Percentiles rank a stretch among this genome's conserved stretches.
These are phyloP conservation scores for Leucocoprinus sp. DNA, from an alignment of 768 basidiomycete species.

Conservation along the genomic window DNA sequence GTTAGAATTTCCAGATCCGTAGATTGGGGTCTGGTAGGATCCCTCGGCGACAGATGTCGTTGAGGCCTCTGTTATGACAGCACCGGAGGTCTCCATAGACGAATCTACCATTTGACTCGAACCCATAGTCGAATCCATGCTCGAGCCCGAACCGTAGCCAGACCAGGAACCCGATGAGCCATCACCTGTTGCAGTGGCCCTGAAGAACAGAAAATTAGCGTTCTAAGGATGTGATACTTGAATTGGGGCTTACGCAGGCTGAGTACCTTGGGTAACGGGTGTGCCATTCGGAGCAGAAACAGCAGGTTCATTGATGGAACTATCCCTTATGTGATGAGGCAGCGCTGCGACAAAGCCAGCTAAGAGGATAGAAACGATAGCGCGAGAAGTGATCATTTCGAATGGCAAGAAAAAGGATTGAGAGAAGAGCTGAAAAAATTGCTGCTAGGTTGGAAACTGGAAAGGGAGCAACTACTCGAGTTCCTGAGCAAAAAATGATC, in stretches of 20 bases:
- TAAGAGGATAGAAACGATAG: conserved; percentile 47
- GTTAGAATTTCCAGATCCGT: conserved; percentile 56
- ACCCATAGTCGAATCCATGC: conserved; percentile 5
- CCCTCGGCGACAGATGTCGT: conserved; percentile 15
- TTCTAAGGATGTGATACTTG: not conserved
- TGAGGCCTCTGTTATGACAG: conserved; percentile 1
- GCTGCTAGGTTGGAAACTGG: conserved; percentile 36
- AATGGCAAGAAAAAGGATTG: conserved; percentile 34
- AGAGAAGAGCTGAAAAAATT: conserved; percentile 28
- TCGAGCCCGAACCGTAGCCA: not conserved
- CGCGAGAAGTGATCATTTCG: conserved; percentile 56
- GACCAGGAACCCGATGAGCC: not conserved
- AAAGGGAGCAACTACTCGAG: conserved; percentile 41
- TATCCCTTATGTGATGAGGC: conserved; percentile 35
- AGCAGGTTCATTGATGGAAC: conserved; percentile 28
- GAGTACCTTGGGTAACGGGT: conserved; percentile 31
- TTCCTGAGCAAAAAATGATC: conserved; percentile 66
- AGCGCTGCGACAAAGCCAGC: conserved; percentile 43
- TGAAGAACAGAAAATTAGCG: not conserved
- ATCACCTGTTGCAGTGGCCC: conserved; percentile 2
- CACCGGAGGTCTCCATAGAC: conserved; percentile 12
- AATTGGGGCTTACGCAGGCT: conserved; percentile 26
- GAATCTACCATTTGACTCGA: not conserved
- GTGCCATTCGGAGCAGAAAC: conserved; percentile 43
- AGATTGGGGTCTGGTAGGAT: conserved; percentile 27